Evolutionary conservation across 1,284 basidiomycete species (phyloP).

Genomic region (Ceratobasidium sp.): DNA sequence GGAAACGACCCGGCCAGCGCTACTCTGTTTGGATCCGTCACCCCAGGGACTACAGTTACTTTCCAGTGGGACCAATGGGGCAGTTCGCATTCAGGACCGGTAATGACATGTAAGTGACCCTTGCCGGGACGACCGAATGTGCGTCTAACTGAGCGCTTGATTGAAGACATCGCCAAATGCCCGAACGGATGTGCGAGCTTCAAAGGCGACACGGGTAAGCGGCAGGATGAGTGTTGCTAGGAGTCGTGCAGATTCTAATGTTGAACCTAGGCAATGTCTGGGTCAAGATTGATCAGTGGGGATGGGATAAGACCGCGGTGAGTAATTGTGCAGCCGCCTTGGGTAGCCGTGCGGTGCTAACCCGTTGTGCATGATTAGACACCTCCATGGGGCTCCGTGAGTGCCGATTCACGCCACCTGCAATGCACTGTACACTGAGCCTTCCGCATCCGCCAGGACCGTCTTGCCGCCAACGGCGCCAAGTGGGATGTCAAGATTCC

Average conservation of each 20-base stretch:
- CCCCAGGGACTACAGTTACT: conserved; percentile 18
- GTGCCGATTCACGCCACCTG: background rate
- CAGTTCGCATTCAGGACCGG: conserved; percentile 37
- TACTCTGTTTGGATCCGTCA: background rate
- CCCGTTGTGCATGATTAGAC: conserved; percentile 2
- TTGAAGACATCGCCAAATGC: conserved; percentile 41
- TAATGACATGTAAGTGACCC: conserved; percentile 26
- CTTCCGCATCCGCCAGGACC: background rate
- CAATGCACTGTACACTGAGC: background rate
- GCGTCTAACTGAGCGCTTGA: background rate
- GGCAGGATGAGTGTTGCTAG: background rate
- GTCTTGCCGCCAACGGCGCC: conserved; percentile 30
- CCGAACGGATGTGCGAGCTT: conserved; percentile 36
- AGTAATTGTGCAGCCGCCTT: background rate
- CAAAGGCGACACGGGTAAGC: conserved; percentile 35
- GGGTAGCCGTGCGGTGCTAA: background rate
- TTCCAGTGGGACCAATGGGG: conserved; percentile 44
- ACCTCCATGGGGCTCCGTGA: conserved; percentile 17
- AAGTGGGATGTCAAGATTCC: conserved; percentile 39
- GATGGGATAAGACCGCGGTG: conserved; percentile 41
- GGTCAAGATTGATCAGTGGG: conserved; percentile 43
- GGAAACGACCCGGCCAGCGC: conserved; percentile 20
- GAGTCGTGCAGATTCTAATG: background rate
- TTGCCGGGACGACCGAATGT: background rate
- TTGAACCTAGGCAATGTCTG: conserved; percentile 19